Base-by-base conservation (phyloP, 306 rosid species). In the Casuarina equisetifolia region DNA sequence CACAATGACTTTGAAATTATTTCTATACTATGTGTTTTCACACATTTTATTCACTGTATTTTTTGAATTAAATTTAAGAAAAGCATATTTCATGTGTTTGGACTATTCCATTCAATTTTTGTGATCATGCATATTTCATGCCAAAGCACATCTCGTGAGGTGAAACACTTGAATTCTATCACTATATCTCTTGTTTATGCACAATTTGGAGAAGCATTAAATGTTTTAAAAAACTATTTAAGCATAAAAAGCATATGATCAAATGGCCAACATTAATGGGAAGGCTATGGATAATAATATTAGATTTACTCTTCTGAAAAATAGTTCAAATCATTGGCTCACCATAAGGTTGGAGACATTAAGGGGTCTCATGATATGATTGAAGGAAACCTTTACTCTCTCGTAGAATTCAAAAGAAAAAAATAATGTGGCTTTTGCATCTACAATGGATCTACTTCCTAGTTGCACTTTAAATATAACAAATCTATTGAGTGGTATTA, bases 361-460 rank as follows among this genome's bases (percentile, higher is more conserved):
- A 69, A 97, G 98, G 78, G 98, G 98, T 55, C 63, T 94, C 81
- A 90, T 92, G 93, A 90, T 90, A 57, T 94, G 98, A 97, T 68
- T 89, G 79, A 89, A 79, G 58, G 98, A 97, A 67, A 85, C 96
- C 46, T 89, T 91, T 85, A 92, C 98, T 45, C 96, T 94, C 62
- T 72, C 92, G 88, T 92, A 92, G 76, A 92, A 89, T 76, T 90
- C 84, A 68, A 81, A 84, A 79, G 84, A 88, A 50, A 84, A 90
- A 46, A 82, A 89, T 58, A 88, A 73, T 77, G 81, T 85, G 43
- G 32, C 80, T 46, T 84, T 92, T 83, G 97, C 98, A 75, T 88
- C 98, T 32, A 81, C 86, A 59, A 92, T 91, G 97, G 98, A 97
- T 51, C 83, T 94, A 42, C 98, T 94, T 83, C 94, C 90, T 72